Base-by-base conservation (phyloP, 2,329 filamentous ascomycete genomes). In the Sporothrix brasiliensis region DNA sequence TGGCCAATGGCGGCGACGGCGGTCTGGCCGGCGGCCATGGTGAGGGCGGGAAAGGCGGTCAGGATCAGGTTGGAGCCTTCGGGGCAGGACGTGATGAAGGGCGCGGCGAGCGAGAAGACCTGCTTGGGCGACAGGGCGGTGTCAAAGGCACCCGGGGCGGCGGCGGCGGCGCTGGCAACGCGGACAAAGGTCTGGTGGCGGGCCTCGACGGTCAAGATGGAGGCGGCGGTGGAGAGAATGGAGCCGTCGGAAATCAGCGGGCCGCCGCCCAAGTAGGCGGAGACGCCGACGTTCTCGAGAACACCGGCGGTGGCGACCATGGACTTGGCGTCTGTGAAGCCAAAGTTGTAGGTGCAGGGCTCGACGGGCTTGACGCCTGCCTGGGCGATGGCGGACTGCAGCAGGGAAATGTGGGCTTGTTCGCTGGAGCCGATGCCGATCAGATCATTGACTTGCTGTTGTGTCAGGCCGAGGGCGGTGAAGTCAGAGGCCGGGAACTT, bases 151-250 rank as follows among this genome's bases (percentile, higher is more conserved):
- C 87, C 86, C 4, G 91, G 88, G 4, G 91, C 85, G 68, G 90
- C 87, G 70, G 86, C 81, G 69, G 83, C 81, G 71, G 85, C 83
- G 24, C 84, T 82, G 52, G 87, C 87, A 71, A 84, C 81, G 73
- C 91, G 88, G 79, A 93, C 87, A 79, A 91, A 89, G 72, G 89
- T 89, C 80, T 92, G 89, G 80, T 93, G 91, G 71, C 91, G 86
- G 39, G 90, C 85, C 81, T 93, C 91, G 72, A 92, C 85, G 30
- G 90, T 91, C 58, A 92, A 85, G 78, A 93, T 93, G 67, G 87
- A 87, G 11, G 85, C 91, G 2, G 91, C 91, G 24, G 88, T 87
- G 72, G 85, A 83, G 67, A 93, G 87, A 73, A 92, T 86, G 66
- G 82, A 83, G 66, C 84, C 81, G 69, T 84, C 83, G 60, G 85